Base-by-base conservation (phyloP, 192 early-diverging fungal species). In the Cetraspora pellucida region DNA sequence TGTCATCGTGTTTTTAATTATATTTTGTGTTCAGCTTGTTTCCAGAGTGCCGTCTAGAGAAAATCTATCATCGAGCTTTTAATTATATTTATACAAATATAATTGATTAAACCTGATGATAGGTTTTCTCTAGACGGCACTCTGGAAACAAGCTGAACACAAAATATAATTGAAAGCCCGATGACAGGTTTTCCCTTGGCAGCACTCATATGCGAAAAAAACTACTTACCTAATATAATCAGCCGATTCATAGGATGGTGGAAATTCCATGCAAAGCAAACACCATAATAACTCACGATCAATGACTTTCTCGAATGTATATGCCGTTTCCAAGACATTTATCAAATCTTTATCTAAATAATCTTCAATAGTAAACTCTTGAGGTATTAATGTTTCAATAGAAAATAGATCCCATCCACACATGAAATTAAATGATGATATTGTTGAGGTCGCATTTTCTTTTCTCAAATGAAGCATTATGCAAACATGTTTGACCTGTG, bases 181-280 rank as follows among this genome's bases (percentile, higher is more conserved):
- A n/a, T n/a, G n/a, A n/a, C n/a, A n/a, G n/a, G n/a, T n/a, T n/a
- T n/a, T n/a, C n/a, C n/a, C n/a, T n/a, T n/a, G n/a, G n/a, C n/a
- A n/a, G n/a, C n/a, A n/a, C n/a, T n/a, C n/a, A n/a, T n/a, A n/a
- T n/a, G 2, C 10, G 11, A 16, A 46, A 69, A 45, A 7, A 47
- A 49, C 3, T 45, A 16, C 67, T 47, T 69, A 45, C 67, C 25
- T 43, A 47, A 75, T 64, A 65, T 75, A 52, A 19, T 75, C 60
- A 14, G 68, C 46, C 14, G 74, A 75, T 65, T 65, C 59, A 4
- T 14, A n/a, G 10, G 67, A 23, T 23, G 57, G 21, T 68, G 74
- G 58, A 61, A 60, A 75, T 65, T 47, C 27, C 4, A 75, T 75
- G 27, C 74, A 75, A 65, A 75, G 74, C n/a, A 75, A 37, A 65